These are phyloP conservation scores for Beauveria caledonica DNA, from an alignment of 2,329 filamentous ascomycete species.

Conservation along the genomic window DNA sequence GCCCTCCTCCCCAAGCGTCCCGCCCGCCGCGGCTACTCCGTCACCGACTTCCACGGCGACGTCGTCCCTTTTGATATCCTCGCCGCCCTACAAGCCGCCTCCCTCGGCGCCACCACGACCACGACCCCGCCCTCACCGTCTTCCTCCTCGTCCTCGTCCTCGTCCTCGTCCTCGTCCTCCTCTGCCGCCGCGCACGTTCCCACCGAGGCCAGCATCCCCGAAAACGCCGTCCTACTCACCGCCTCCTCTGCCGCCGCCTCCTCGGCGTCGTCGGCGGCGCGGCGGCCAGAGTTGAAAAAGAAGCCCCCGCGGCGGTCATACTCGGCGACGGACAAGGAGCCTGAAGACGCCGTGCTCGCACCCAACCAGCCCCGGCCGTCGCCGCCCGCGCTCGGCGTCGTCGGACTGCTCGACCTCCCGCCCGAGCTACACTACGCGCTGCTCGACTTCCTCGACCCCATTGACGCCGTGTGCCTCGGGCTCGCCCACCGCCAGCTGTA, in stretches of 20 bases:
- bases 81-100: constrained; percentile 13
- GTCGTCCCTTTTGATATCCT: constrained; percentile 16
- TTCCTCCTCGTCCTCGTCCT: not conserved
- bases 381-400: constrained; percentile 26
- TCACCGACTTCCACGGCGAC: constrained; percentile 35
- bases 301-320: constrained; percentile 47
- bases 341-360: constrained; percentile 26
- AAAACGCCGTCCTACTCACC: constrained; percentile 20
- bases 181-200: constrained; percentile 15
- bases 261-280: not conserved
- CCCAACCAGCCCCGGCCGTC: constrained; percentile 38
- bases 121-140: constrained; percentile 14
- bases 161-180: not conserved
- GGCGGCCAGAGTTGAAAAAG: constrained; percentile 20
- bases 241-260: constrained; percentile 10
- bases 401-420: constrained; percentile 42
- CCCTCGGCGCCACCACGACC: constrained; percentile 10
- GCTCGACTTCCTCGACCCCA: constrained; percentile 55
- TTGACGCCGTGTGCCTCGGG: constrained; percentile 55
- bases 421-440: constrained; percentile 52
- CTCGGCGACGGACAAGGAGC: constrained; percentile 53
- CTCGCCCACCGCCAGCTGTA: constrained; percentile 52
- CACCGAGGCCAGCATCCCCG: constrained; percentile 27
- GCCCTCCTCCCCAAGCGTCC: constrained; percentile 13
- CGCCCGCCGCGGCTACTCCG: constrained; percentile 39